Conservation (phyloP, 177 flowering plant genomes). For the Vitis hybrid region DNA sequence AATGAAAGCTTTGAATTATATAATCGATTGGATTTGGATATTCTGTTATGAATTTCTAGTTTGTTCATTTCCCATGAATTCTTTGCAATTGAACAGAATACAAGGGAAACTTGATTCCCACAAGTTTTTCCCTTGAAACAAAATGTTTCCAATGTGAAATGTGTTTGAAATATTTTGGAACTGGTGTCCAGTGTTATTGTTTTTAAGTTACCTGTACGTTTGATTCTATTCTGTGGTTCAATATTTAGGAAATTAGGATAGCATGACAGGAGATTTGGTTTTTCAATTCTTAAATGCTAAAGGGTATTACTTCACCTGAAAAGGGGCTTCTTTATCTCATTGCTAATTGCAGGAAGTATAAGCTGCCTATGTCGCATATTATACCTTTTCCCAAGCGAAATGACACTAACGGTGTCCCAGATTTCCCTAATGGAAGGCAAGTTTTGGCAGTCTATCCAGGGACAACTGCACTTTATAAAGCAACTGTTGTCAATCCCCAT, state of each 20-base stretch:
- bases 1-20: no score
- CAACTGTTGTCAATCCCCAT: slow-evolving; percentile 74
- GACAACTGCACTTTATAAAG: slow-evolving; percentile 88
- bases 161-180: no score
- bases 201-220: no score
- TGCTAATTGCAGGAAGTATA: slow-evolving; percentile 63
- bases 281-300: background rate
- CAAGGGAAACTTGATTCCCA: no score
- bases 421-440: slow-evolving; percentile 71
- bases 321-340: slow-evolving; percentile 3
- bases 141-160: no score
- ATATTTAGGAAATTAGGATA: background rate
- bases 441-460: slow-evolving; percentile 95
- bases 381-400: slow-evolving; percentile 79
- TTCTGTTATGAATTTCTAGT: no score
- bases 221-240: background rate
- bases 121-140: no score
- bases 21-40: no score
- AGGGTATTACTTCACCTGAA: background rate
- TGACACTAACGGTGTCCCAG: slow-evolving; percentile 64
- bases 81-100: no score
- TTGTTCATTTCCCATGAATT: no score
- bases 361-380: slow-evolving; percentile 69
- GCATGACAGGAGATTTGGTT: background rate
- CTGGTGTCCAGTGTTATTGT: no score